Percentiles rank a stretch among this genome's conserved stretches.
Evolutionary conservation across 345 rosid genomes (phyloP).

Genomic region (Aquilaria sinensis): DNA sequence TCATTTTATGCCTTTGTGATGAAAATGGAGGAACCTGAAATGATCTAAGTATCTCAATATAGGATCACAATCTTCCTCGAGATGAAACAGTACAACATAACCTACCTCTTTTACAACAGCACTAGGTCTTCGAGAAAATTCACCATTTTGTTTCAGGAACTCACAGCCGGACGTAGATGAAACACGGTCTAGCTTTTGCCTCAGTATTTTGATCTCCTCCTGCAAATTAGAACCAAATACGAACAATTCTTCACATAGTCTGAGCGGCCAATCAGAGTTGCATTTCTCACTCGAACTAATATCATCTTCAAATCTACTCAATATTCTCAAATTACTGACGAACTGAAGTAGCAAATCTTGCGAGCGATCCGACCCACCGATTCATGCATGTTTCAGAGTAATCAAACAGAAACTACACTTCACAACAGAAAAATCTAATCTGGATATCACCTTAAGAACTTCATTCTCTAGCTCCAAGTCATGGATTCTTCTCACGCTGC

Average conservation of each 20-base stretch:
- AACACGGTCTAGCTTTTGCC: conserved; percentile 34
- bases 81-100: conserved; percentile 1
- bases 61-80: not conserved
- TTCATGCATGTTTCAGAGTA: conserved; percentile 12
- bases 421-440: not conserved
- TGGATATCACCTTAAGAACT: conserved; percentile 33
- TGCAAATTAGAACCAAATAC: conserved; percentile 21
- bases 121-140: conserved; percentile 47
- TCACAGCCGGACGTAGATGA: conserved; percentile 41
- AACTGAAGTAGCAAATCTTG: not conserved
- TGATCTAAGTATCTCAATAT: conserved; percentile 9
- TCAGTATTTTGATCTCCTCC: conserved; percentile 65
- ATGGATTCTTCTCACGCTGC: conserved; percentile 40
- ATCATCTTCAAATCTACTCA: not conserved
- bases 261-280: not conserved
- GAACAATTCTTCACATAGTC: not conserved
- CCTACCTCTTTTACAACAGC: conserved; percentile 52
- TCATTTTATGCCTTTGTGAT: conserved; percentile 46
- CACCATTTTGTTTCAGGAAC: conserved; percentile 37
- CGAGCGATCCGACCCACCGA: not conserved
- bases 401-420: not conserved
- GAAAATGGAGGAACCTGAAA: conserved; percentile 57
- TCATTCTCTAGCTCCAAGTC: conserved; percentile 59
- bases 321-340: too few relatives aligned
- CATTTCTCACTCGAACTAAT: not conserved